These are phyloP conservation scores for Lasiosphaeria ovina DNA, from an alignment of 495 filamentous ascomycete species.

Conservation along the genomic window DNA sequence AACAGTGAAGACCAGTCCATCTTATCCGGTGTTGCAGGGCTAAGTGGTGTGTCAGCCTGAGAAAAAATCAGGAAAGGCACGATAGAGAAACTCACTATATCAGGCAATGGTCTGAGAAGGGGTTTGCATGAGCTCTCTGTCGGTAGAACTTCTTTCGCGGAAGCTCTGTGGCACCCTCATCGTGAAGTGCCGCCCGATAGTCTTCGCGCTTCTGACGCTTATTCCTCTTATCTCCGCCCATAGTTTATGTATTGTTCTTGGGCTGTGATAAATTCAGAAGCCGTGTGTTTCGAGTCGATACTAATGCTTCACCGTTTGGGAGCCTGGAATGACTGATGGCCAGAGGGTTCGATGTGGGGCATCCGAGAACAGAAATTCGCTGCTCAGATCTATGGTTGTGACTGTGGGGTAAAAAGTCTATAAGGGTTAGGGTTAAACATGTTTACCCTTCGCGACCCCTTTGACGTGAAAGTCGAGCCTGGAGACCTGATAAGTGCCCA, in stretches of 20 bases:
- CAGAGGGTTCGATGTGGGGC: too few species aligned
- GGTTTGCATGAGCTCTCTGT: conserved; percentile 95
- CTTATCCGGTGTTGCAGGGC: conserved; percentile 72
- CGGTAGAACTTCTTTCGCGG: conserved; percentile 94
- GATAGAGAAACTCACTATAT: conserved; percentile 61
- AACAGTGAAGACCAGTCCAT: conserved; percentile 92
- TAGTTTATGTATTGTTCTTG: neutral
- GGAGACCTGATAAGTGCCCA: too few species aligned
- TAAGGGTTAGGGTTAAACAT: too few species aligned
- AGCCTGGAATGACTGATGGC: too few species aligned
- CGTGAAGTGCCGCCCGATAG: conserved; percentile 51
- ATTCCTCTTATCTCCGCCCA: conserved; percentile 31
- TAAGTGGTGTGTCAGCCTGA: conserved; percentile 31
- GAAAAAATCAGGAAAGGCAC: neutral
- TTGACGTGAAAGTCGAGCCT: too few species aligned
- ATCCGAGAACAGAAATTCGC: too few species aligned
- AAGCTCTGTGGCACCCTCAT: conserved; percentile 42
- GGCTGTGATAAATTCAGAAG: too few species aligned
- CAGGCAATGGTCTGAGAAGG: conserved; percentile 89
- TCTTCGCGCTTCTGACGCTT: conserved; percentile 75
- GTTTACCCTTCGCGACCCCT: too few species aligned
- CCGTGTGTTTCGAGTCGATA: too few species aligned
- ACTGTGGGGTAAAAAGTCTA: too few species aligned
- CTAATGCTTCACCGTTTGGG: too few species aligned
- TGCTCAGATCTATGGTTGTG: too few species aligned